Base-by-base conservation (phyloP, 371 early-diverging fungal species). In the Mucor racemosus region DNA sequence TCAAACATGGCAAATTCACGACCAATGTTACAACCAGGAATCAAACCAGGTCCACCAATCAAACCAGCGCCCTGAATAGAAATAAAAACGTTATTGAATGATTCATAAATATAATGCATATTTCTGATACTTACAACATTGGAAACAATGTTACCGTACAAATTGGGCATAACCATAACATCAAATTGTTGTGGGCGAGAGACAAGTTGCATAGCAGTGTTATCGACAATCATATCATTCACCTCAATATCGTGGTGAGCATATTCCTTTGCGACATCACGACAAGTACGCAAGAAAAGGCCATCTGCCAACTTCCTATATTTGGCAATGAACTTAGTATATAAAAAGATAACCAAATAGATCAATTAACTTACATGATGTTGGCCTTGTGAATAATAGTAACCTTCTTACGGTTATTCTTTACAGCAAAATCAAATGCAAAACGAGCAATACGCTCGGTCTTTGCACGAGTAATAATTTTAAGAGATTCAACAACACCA, bases 381-480 rank as follows among this genome's bases (percentile, higher is more conserved):
- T 98, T 98, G 78, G 99, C 99, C 89, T 98, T 98, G 92, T 98
- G 99, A 70, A 98, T 92, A 74, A 91, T 90, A 15, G 98, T 97
- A 59, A 98, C 96, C 88, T 93, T 94, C 92, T 98, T 97, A 72
- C 98, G 90, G 77, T 87, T 87, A 85, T 97, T 95, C 81, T 91
- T 91, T 75, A 97, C 77, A 55, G 99, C 99, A 80, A 94, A 97
- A 81, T 98, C 99, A 69, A 98, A 98, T 42, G 99, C 99, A 68
- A 95, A 97, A 72, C 94, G 91, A 58, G 97, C 97, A 81, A 98
- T 97, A 73, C 99, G 94, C 84, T 97, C 97, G 42, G 97, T 93
- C 88, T 97, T 97, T 61, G 88, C 87, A 66, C 92, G 87, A 53
- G 98, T 96, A 59, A 95, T 93, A 68, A 98, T 93, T 88, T 98